phyloP scores from a whole-genome alignment of 1,139 yeast genomes.

The Hemisphaericaspora subhashii region DNA sequence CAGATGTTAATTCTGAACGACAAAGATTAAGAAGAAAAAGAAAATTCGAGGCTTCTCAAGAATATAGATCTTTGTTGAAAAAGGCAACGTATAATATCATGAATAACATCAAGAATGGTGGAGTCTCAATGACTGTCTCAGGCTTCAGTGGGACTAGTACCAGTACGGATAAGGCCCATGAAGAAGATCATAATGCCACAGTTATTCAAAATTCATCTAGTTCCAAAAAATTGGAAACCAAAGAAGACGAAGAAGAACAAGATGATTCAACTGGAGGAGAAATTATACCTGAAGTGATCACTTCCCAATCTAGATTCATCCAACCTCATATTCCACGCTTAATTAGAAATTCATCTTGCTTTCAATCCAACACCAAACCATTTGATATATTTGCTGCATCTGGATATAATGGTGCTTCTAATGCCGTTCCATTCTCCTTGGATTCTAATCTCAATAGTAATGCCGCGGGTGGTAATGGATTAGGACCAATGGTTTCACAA shows the following conservation, averaged over 20 bases:
- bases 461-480: constrained; percentile 54
- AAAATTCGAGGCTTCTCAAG: constrained; percentile 41
- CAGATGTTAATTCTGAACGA: constrained; percentile 41
- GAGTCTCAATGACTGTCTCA: constrained; percentile 18
- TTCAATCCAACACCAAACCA: constrained; percentile 37
- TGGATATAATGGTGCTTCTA: constrained; percentile 69
- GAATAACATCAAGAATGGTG: constrained; percentile 26
- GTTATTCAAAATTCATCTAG: constrained; percentile 18
- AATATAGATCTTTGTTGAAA: constrained; percentile 39
- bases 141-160: constrained; percentile 30
- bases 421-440: constrained; percentile 40
- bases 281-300: constrained; percentile 10
- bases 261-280: too few relatives aligned
- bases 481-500: constrained; percentile 67
- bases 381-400: constrained; percentile 73
- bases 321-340: constrained; percentile 23
- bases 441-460: constrained; percentile 45
- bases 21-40: constrained; percentile 38
- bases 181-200: constrained; percentile 17
- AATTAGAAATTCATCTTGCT: constrained; percentile 31
- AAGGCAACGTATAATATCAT: constrained; percentile 37
- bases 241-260: constrained; percentile 14
- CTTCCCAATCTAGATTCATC: constrained; percentile 18
- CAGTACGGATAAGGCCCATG: constrained; percentile 29
- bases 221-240: constrained; percentile 13